Conservation (phyloP, 805 yeast genomes). For the Saccharomycopsis fibuligera region DNA sequence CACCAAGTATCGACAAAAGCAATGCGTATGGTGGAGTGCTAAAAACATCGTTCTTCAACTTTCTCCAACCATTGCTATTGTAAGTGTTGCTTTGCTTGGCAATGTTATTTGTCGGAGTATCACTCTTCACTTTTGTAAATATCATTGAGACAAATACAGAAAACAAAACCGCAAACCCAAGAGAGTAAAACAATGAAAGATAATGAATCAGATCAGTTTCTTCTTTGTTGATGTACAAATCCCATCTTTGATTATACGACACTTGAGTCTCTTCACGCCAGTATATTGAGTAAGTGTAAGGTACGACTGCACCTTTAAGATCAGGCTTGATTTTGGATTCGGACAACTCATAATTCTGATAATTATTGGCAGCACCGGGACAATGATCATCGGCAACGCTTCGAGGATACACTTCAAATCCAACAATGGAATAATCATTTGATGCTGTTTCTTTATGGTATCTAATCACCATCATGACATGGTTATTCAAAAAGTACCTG, state of each 20-base stretch:
- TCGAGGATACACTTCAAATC: constrained; percentile 84
- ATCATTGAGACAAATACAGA: constrained; percentile 55
- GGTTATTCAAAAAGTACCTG: constrained; percentile 66
- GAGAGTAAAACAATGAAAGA: constrained; percentile 68
- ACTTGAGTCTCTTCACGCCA: constrained; percentile 78
- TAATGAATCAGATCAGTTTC: constrained; percentile 58
- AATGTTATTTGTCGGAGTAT: constrained; percentile 24
- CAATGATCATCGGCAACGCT: constrained; percentile 60
- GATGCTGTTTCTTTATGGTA: constrained; percentile 43
- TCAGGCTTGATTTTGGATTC: constrained; percentile 26
- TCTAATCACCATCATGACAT: constrained; percentile 73
- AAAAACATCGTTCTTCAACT: constrained; percentile 47
- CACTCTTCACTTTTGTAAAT: constrained; percentile 29
- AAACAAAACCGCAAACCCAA: constrained; percentile 55
- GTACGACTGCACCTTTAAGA: constrained; percentile 34
- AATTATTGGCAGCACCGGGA: constrained; percentile 62
- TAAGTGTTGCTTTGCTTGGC: constrained; percentile 26
- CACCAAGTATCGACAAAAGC: constrained; percentile 49
- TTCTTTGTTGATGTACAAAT: constrained; percentile 55
- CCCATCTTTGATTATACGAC: constrained; percentile 68
- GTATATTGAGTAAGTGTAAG: constrained; percentile 79
- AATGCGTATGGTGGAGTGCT: constrained; percentile 43
- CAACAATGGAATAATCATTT: constrained; percentile 57
- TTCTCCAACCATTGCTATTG: constrained; percentile 44
- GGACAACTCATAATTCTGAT: constrained; percentile 48